Evolutionary conservation across 106 monocot genomes (phyloP).

Genomic region (Dendrobium chrysotoxum): DNA sequence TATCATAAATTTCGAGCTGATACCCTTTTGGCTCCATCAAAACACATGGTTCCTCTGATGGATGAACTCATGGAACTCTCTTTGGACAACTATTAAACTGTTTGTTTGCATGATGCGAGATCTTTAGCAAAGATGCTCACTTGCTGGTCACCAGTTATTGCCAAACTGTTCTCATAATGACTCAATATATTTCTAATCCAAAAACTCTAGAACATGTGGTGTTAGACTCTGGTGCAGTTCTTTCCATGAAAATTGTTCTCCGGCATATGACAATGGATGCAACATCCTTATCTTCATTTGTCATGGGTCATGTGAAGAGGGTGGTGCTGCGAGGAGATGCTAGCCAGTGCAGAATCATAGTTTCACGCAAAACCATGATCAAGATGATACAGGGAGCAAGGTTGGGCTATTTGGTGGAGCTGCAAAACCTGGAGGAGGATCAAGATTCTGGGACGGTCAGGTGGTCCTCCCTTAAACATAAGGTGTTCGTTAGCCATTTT

Average conservation of each 20-base stretch:
- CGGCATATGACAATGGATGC: conserved; percentile 76
- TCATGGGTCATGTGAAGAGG: conserved; percentile 79
- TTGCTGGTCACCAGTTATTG: conserved; percentile 70
- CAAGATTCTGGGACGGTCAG: no score
- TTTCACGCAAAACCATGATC: no score
- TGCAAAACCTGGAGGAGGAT: no score
- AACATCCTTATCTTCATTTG: conserved; percentile 62
- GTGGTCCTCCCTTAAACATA: no score
- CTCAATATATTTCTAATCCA: conserved; percentile 55
- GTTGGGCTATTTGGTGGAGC: no score
- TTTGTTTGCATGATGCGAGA: conserved; percentile 63
- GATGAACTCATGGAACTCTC: conserved; percentile 83
- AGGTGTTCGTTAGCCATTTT: no score
- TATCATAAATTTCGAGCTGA: conserved; percentile 72
- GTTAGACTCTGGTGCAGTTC: conserved; percentile 67
- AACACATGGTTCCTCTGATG: conserved; percentile 45
- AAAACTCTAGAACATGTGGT: conserved; percentile 74
- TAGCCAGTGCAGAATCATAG: no score
- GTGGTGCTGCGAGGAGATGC: no score
- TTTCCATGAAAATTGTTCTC: conserved; percentile 63
- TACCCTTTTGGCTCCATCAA: conserved; percentile 53
- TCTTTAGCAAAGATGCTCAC: conserved; percentile 67
- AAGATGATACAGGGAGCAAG: no score
- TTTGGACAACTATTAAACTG: conserved; percentile 89
- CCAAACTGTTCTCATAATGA: conserved; percentile 51